Percentiles rank a stretch among this genome's conserved stretches.
phyloP scores from a whole-genome alignment of 2,329 filamentous ascomycete genomes.

The Cryphonectria japonica region DNA sequence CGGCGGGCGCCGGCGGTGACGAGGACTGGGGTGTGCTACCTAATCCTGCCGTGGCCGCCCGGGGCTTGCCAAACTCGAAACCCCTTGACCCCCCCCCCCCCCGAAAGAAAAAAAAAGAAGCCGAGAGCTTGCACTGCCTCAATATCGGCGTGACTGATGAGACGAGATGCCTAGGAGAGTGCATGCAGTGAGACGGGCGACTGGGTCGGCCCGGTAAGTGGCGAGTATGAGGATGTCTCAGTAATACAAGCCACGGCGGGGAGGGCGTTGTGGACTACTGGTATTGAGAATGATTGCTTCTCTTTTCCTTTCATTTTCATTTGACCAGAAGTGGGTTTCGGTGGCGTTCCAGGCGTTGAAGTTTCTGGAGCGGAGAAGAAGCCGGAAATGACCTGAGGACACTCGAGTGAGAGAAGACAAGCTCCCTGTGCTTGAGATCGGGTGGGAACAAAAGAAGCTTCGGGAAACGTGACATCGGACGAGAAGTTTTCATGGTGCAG shows the following conservation, averaged over 20 bases:
- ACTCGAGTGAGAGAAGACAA: background rate
- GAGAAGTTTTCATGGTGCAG: background rate
- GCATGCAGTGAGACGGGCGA: conserved; percentile 5
- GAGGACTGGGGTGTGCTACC: background rate
- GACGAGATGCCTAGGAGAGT: background rate
- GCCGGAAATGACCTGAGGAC: no score
- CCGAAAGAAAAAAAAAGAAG: background rate
- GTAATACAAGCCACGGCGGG: background rate
- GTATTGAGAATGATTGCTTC: background rate
- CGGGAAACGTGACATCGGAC: background rate
- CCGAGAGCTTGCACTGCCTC: background rate
- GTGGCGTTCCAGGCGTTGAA: background rate
- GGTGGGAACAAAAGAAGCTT: background rate
- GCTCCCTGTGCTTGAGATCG: background rate
- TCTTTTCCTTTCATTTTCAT: background rate
- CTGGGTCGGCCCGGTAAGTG: conserved; percentile 1
- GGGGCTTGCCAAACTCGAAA: background rate
- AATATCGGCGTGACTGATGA: background rate
- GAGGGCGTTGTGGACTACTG: background rate
- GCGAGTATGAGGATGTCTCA: background rate
- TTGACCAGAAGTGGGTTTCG: background rate
- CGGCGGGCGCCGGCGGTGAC: conserved; percentile 2
- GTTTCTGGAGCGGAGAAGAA: background rate
- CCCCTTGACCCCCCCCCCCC: background rate
- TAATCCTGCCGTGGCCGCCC: background rate